Evolutionary conservation across 2,329 filamentous ascomycete species (phyloP), one percentile per base, ranked within the genome.

Genomic region (Elsinoe batatas): DNA sequence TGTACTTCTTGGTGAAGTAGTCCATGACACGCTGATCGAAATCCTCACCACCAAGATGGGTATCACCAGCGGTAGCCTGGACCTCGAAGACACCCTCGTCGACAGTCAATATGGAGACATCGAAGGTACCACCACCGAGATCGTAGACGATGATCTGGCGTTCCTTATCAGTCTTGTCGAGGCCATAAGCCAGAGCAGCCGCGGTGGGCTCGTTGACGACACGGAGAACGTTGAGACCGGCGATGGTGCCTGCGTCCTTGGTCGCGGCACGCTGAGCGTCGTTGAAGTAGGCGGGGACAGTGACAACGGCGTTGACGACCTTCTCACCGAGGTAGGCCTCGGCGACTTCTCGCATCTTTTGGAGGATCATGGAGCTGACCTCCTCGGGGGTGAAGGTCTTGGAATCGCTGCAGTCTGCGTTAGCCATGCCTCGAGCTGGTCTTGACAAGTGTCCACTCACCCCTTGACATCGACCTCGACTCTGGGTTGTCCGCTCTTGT

Each of bases 11-110:
- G 79, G 86, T 85, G 71, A 97, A 89, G 83, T 91, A 81, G 80
- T 87, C 89, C 79, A 97, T 95, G 73, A 97, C 81, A 71, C 91
- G 86, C 82, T 97, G 90, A 74, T 97, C 91, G 73, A 97, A 97
- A 79, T 97, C 91, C 76, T 97, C 91, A 84, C 91, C 91, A 85
- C 91, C 91, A 65, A 96, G 83, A 74, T 95, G 91, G 67, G 91
- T 95, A 73, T 96, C 91, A 89, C 91, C 90, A 70, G 90, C 89
- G 67, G 90, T 95, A 73, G 91, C 87, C 74, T 91, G 76, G 65
- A 96, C 91, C 79, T 95, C 90, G 70, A 96, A 95, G 65, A 95
- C 88, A 71, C 91, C 91, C 69, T 90, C 79, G 57, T 62, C 61
- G 32, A 62, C 61, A 54, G 70, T 93, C 57, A 95, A 83, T 62